These are phyloP conservation scores for Cymbomonas tetramitiformis DNA, from an alignment of 139 green algal species.

Conservation along the genomic window DNA sequence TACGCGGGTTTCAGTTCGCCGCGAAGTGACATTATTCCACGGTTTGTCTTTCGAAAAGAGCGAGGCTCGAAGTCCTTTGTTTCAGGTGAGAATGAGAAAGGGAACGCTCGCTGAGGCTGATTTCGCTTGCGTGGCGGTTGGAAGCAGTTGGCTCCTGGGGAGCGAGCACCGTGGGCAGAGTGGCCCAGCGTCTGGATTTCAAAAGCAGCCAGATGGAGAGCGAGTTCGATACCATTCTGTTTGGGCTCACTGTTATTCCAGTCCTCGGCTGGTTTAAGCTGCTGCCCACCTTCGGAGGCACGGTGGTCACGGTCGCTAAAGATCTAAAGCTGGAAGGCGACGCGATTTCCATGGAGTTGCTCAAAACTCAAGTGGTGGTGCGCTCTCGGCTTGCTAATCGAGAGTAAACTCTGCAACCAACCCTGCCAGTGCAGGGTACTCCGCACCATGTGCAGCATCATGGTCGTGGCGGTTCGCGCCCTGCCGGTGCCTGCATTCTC, in stretches of 20 bases:
- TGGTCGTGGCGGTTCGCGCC: too few relatives aligned
- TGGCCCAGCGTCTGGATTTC: constrained; percentile 11
- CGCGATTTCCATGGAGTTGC: constrained; percentile 8
- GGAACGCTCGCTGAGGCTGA: too few relatives aligned
- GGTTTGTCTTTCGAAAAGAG: too few relatives aligned
- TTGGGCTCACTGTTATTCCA: constrained; percentile 20
- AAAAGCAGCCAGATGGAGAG: not conserved
- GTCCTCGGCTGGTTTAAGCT: constrained; percentile 30
- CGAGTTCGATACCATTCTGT: constrained; percentile 26
- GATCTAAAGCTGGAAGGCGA: constrained; percentile 3
- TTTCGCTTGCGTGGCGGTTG: too few relatives aligned
- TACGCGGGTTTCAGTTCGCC: too few relatives aligned
- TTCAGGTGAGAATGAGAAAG: too few relatives aligned
- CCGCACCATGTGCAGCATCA: too few relatives aligned
- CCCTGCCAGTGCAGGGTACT: not conserved
- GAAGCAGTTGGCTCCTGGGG: constrained; percentile 23
- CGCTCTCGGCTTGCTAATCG: too few relatives aligned
- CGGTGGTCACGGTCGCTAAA: constrained; percentile 10
- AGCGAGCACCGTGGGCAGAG: constrained; percentile 16
- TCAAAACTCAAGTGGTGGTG: constrained; percentile 15
- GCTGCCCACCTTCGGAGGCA: constrained; percentile 23
- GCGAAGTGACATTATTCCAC: too few relatives aligned
- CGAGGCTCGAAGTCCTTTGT: too few relatives aligned
- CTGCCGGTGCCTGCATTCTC: too few relatives aligned
- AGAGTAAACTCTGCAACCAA: not conserved